Evolutionary conservation across 1,284 basidiomycete genomes (phyloP), one percentile per base, ranked within the genome.

Genomic region (Moesziomyces antarcticus): DNA sequence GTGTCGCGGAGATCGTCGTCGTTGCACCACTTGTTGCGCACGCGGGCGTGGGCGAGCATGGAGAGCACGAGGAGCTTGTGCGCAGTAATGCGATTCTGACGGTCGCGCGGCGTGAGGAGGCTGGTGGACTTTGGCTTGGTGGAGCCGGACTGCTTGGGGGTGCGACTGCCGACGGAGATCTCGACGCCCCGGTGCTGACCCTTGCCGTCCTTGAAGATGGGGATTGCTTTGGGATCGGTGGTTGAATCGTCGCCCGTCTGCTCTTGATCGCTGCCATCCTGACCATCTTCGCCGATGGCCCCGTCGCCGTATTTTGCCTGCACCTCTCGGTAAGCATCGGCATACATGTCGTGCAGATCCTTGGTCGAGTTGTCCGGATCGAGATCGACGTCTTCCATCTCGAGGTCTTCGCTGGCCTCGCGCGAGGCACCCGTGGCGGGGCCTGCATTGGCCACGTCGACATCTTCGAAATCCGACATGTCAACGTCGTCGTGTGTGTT

Each of bases 21-120:
- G 67, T 93, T 94, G 20, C 94, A 84, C 92, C 92, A 95, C 56
- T 86, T 87, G 83, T 99, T 98, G 47, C 96, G 89, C 16, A 90
- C 86, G 35, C 88, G 86, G 4, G 91, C 91, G 79, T 91, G 93
- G 5, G 89, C 89, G 2, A 98, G 88, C 9, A 97, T 87, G 16
- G 89, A 86, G 5, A 97, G 73, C 6, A 78, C 78, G 33, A 78
- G 76, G 2, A 82, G 70, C 65, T 83, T 81, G 68, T 84, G 82
- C 11, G 74, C 70, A 13, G 68, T 79, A 43, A 80, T 55, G 10
- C 82, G 75, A 42, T 75, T 76, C 43, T 70, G 68, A 24, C 81
- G 75, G 44, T 84, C 82, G 20, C 74, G 71, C n/a, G 81, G 76
- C 22, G 82, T 84, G 51, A 78, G 63, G 13, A 72, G 45, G 56